A percentile compares a stretch with the other conserved stretches of the same genome.
Conservation (phyloP, 257 asterid species). For the Lycium barbarum region DNA sequence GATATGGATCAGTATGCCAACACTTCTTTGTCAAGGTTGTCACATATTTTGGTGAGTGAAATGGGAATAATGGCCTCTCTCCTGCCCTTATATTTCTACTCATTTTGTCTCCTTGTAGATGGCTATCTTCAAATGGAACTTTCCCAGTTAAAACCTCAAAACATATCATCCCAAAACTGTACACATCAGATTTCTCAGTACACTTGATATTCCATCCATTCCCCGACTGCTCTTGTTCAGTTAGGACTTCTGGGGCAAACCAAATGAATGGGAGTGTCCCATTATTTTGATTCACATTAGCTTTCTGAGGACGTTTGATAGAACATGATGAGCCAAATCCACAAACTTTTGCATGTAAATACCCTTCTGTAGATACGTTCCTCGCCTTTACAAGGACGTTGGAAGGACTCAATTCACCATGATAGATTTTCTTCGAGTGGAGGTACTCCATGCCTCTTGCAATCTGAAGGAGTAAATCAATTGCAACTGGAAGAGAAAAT, state of each 20-base stretch:
- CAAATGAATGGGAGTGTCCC: constrained; percentile 57
- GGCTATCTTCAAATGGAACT: constrained; percentile 87
- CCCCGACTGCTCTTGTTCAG: constrained; percentile 55
- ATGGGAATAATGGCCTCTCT: constrained; percentile 91
- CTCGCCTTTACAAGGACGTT: constrained; percentile 66
- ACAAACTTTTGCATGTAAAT: constrained; percentile 70
- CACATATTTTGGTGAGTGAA: constrained; percentile 64
- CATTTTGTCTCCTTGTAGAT: constrained; percentile 90
- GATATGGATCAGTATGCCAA: constrained; percentile 53
- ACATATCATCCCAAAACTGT: constrained; percentile 90
- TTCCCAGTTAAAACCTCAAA: constrained; percentile 86
- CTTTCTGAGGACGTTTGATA: constrained; percentile 41
- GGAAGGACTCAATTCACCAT: constrained; percentile 75
- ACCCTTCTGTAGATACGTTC: constrained; percentile 54
- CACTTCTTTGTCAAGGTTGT: constrained; percentile 54
- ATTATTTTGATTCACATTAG: constrained; percentile 43
- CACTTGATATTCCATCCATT: constrained; percentile 40
- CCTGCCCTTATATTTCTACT: constrained; percentile 82
- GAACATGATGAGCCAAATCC: constrained; percentile 60
- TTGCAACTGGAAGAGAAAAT: constrained; percentile 69
- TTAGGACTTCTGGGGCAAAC: constrained; percentile 84
- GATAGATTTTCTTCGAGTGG: constrained; percentile 70
- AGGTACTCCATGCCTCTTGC: constrained; percentile 97
- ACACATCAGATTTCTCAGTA: constrained; percentile 77
- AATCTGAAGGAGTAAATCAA: constrained; percentile 87